Evolutionary conservation across 441 rosid species (phyloP).

Genomic region (Pelargonium citronellum): DNA sequence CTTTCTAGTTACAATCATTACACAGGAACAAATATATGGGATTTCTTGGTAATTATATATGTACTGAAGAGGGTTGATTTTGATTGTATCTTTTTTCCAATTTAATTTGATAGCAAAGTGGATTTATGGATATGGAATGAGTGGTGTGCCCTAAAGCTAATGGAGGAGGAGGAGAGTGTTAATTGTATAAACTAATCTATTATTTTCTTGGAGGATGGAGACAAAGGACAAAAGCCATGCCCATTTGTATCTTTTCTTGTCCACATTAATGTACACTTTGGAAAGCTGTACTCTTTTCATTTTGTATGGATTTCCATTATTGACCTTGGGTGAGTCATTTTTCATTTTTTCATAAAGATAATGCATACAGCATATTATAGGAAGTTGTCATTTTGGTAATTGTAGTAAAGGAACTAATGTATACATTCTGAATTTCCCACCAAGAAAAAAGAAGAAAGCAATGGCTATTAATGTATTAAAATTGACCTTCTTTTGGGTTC

Average conservation of each 20-base stretch:
- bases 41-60: not conserved
- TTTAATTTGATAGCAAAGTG: not conserved
- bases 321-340: no score
- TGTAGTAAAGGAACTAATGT: no score
- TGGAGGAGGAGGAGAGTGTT: not conserved
- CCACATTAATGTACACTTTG: no score
- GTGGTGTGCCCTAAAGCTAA: not conserved
- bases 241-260: constrained; percentile 1
- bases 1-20: not conserved
- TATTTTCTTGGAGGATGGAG: not conserved
- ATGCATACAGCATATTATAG: no score
- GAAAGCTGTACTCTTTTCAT: no score
- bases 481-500: no score
- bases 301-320: no score
- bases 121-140: not conserved
- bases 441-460: no score
- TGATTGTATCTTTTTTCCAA: not conserved
- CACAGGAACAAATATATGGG: not conserved
- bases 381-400: no score
- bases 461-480: no score
- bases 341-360: no score
- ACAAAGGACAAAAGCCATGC: not conserved
- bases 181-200: not conserved
- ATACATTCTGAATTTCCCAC: no score
- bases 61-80: constrained; percentile 2